phyloP scores from a whole-genome alignment of 805 yeast genomes.

The Zygosaccharomyces lentus region DNA sequence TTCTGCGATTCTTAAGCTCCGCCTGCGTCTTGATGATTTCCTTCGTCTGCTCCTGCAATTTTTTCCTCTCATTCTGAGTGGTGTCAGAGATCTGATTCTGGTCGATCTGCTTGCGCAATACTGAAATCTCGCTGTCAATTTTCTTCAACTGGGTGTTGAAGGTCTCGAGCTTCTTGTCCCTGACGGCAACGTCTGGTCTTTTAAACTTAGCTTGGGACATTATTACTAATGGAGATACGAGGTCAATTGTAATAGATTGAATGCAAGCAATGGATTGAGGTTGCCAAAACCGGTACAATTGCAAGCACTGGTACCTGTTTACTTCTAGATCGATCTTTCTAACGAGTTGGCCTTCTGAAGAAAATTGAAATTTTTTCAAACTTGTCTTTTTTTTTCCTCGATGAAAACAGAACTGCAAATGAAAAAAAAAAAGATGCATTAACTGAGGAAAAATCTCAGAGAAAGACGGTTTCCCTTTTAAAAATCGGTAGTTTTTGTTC shows the following conservation, averaged over 20 bases:
- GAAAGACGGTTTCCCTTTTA: too few relatives aligned
- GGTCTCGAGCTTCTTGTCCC: conserved; percentile 54
- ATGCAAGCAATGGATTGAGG: background rate
- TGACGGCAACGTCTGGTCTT: conserved; percentile 66
- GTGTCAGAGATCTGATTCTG: conserved; percentile 45
- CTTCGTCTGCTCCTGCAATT: conserved; percentile 46
- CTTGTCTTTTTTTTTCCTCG: background rate
- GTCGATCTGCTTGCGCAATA: conserved; percentile 52
- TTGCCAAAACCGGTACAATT: background rate
- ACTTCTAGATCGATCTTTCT: conserved; percentile 1
- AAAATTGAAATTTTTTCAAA: conserved; percentile 2
- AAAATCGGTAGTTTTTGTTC: too few relatives aligned
- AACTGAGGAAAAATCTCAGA: too few relatives aligned
- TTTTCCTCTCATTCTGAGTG: conserved; percentile 50
- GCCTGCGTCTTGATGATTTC: conserved; percentile 45
- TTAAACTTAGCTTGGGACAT: conserved; percentile 40
- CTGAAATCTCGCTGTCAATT: conserved; percentile 51
- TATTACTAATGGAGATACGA: background rate
- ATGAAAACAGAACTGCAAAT: background rate
- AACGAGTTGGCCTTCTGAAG: conserved; percentile 4
- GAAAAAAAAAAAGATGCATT: background rate
- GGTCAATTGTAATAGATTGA: background rate
- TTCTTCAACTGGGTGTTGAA: conserved; percentile 59
- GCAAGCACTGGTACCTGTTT: background rate
- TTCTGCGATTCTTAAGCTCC: conserved; percentile 44